These are phyloP conservation scores for Gossypium davidsonii DNA, from an alignment of 441 rosid genomes.

Conservation along the genomic window DNA sequence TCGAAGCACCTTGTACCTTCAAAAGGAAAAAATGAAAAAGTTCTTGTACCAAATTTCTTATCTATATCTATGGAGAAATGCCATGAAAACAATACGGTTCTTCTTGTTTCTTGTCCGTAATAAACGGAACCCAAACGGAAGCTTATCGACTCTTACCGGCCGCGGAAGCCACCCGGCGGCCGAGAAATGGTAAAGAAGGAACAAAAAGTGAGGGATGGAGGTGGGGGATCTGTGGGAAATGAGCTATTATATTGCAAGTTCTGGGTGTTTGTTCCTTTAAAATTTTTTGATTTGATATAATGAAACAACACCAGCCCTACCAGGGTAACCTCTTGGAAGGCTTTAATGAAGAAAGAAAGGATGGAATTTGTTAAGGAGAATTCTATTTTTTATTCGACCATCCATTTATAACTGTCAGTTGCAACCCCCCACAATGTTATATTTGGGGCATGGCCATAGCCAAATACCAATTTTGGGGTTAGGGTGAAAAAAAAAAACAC, in stretches of 20 bases:
- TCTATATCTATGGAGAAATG: neutral
- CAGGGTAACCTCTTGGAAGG: slow-evolving; percentile 7
- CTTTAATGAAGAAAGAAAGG: slow-evolving; percentile 24
- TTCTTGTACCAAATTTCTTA: neutral
- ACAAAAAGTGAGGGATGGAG: neutral
- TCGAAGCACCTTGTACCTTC: slow-evolving; percentile 15
- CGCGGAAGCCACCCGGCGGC: slow-evolving; percentile 21
- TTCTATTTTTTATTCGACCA: slow-evolving; percentile 14
- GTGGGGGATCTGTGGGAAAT: neutral
- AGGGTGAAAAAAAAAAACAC: neutral
- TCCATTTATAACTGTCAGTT: slow-evolving; percentile 23
- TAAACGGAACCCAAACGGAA: neutral
- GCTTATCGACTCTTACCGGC: neutral
- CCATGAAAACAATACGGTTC: neutral
- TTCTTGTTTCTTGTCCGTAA: neutral
- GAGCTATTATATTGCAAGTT: neutral
- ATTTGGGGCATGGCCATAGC: slow-evolving; percentile 15
- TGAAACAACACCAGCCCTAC: slow-evolving; percentile 19
- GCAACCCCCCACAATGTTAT: slow-evolving; percentile 5
- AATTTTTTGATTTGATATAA: neutral
- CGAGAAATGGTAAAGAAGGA: neutral
- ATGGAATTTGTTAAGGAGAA: slow-evolving; percentile 3
- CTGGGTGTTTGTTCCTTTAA: neutral
- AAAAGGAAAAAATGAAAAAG: neutral
- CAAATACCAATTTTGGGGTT: neutral